Conservation (phyloP, 768 basidiomycete genomes). For the Psilocybe subaeruginosa region DNA sequence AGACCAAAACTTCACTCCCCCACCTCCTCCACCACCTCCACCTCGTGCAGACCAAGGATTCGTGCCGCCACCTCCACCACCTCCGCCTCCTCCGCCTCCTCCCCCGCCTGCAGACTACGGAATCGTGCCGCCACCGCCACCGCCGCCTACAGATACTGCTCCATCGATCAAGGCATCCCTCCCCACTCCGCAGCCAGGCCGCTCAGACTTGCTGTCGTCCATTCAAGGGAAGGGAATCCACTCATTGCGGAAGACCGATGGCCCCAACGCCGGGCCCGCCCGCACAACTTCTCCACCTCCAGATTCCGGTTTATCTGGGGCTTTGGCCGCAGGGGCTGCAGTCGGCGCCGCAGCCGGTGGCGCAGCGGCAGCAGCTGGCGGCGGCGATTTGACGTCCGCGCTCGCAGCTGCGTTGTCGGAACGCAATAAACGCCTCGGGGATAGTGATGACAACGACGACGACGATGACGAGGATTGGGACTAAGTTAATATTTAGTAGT, state of each 20-base stretch:
- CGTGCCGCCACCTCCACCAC: slow-evolving; percentile 41
- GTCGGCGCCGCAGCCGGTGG: slow-evolving; percentile 35
- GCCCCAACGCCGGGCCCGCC: slow-evolving; percentile 34
- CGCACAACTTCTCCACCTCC: slow-evolving; percentile 36
- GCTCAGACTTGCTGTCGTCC: slow-evolving; percentile 70
- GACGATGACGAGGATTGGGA: slow-evolving; percentile 74
- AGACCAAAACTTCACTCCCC: slow-evolving; percentile 21
- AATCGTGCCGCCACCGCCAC: slow-evolving; percentile 43
- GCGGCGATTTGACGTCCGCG: slow-evolving; percentile 79
- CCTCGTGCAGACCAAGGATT: slow-evolving; percentile 36
- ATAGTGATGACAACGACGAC: slow-evolving; percentile 81
- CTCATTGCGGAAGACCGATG: slow-evolving; percentile 63
- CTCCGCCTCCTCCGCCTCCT: slow-evolving; percentile 46
- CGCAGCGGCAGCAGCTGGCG: slow-evolving; percentile 44
- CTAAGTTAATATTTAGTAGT: slow-evolving; percentile 18
- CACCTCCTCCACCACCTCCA: slow-evolving; percentile 43
- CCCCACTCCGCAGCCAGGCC: slow-evolving; percentile 60
- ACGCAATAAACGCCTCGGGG: slow-evolving; percentile 86
- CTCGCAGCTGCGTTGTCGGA: slow-evolving; percentile 82
- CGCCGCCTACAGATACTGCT: slow-evolving; percentile 35
- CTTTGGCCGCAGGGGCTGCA: slow-evolving; percentile 39
- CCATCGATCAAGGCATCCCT: slow-evolving; percentile 33
- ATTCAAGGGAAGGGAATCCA: slow-evolving; percentile 84
- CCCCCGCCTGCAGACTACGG: slow-evolving; percentile 40
- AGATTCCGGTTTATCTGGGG: slow-evolving; percentile 33